These are phyloP conservation scores for Colletotrichum melonis DNA, from an alignment of 2,329 filamentous ascomycete genomes.

Conservation along the genomic window DNA sequence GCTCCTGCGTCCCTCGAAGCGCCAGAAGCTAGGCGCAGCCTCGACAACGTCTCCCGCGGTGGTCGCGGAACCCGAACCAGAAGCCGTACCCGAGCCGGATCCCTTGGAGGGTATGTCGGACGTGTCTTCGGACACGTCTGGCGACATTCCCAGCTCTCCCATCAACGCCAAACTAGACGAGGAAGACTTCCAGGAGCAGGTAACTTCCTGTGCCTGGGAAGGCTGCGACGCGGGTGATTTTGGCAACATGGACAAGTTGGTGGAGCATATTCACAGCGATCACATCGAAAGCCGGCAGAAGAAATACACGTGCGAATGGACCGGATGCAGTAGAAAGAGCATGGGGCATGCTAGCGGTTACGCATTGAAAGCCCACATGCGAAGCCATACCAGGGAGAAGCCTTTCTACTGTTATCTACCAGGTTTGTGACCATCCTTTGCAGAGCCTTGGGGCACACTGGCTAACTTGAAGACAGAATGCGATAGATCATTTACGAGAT, in stretches of 20 bases:
- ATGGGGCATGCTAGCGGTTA: constrained; percentile 95
- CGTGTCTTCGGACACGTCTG: constrained; percentile 91
- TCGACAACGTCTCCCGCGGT: constrained; percentile 59
- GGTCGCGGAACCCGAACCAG: constrained; percentile 33
- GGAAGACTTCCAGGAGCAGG: constrained; percentile 81
- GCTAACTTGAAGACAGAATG: constrained; percentile 74
- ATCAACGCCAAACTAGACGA: constrained; percentile 76
- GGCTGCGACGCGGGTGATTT: constrained; percentile 78
- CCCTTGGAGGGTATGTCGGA: constrained; percentile 72
- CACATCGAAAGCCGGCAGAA: constrained; percentile 95
- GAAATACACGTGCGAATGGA: constrained; percentile 99
- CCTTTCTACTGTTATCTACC: constrained; percentile 97
- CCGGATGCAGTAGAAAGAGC: constrained; percentile 87
- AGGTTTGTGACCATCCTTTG: constrained; percentile 64
- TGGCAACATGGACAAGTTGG: constrained; percentile 83
- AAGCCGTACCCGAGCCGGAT: constrained; percentile 55
- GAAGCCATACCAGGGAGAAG: constrained; percentile 97
- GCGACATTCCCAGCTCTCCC: constrained; percentile 81
- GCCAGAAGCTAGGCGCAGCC: constrained; percentile 48
- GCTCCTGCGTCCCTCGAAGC: constrained; percentile 46
- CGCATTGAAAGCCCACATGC: constrained; percentile 95
- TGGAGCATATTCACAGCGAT: constrained; percentile 88
- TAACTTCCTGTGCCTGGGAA: constrained; percentile 83
- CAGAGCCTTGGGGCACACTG: too few relatives aligned
- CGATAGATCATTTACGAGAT: constrained; percentile 94